phyloP scores from a whole-genome alignment of 129 eudicot genomes.

The Mikania micrantha region DNA sequence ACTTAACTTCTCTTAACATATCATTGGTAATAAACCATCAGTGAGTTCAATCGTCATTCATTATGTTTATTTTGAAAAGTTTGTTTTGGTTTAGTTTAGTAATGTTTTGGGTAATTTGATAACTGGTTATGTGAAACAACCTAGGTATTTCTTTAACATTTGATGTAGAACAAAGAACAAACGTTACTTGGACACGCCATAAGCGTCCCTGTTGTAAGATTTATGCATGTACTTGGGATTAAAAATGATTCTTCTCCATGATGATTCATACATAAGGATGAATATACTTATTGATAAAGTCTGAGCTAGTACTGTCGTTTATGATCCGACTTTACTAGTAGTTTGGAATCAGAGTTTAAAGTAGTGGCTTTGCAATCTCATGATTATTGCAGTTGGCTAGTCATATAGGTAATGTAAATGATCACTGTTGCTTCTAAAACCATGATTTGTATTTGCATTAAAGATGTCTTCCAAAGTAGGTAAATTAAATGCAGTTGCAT shows the following conservation, averaged over 20 bases:
- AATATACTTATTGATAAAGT: neutral
- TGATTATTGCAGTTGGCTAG: neutral
- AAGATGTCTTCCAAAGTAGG: neutral
- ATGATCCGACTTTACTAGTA: neutral
- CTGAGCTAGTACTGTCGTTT: neutral
- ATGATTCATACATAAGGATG: neutral
- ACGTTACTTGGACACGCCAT: neutral
- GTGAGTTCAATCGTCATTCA: neutral
- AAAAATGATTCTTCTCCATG: neutral
- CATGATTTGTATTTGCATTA: conserved; percentile 4
- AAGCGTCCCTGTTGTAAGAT: neutral
- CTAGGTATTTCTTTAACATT: neutral
- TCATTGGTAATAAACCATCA: neutral
- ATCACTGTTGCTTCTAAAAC: neutral
- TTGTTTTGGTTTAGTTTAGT: conserved; percentile 1
- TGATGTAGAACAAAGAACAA: neutral
- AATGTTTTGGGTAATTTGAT: conserved; percentile 5
- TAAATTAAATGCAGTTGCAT: neutral
- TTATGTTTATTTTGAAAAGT: conserved; percentile 1
- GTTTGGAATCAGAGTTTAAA: neutral
- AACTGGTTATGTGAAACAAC: conserved; percentile 1
- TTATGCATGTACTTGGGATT: conserved; percentile 7
- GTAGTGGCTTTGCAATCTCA: neutral
- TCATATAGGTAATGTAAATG: neutral
- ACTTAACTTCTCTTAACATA: neutral